A percentile compares a stretch with the other conserved stretches of the same genome.
Evolutionary conservation across 257 asterid genomes (phyloP).

Genomic region (Rauvolfia tetraphylla): DNA sequence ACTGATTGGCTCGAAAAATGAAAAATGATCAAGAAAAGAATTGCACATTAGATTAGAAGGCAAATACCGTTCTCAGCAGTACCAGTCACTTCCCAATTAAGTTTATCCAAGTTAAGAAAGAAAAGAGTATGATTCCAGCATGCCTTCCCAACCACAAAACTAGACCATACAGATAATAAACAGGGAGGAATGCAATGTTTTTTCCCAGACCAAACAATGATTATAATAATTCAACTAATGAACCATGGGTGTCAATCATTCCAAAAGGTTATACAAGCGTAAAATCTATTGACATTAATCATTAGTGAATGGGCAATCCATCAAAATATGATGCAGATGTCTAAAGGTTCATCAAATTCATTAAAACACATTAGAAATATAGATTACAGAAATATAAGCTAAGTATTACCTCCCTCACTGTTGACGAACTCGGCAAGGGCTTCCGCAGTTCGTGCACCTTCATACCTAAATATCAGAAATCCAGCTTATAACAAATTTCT

Average conservation of each 20-base stretch:
- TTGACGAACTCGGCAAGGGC: conserved; percentile 80
- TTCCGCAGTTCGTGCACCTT: conserved; percentile 76
- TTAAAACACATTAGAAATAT: background rate
- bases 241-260: no score
- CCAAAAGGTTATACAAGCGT: background rate
- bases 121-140: background rate
- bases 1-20: background rate
- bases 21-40: no score
- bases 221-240: background rate
- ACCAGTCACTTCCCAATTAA: background rate
- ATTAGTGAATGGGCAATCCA: background rate
- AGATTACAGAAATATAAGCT: conserved; percentile 4
- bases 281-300: background rate
- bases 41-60: background rate
- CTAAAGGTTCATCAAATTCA: background rate
- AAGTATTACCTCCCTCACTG: conserved; percentile 66
- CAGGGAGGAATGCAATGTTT: background rate
- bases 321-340: background rate
- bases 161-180: background rate
- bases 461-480: conserved; percentile 47
- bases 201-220: background rate
- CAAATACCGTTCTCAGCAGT: background rate
- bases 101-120: background rate
- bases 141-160: background rate
- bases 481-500: conserved; percentile 13